phyloP scores from a whole-genome alignment of 2,329 filamentous ascomycete genomes.

The Fusarium humuli region DNA sequence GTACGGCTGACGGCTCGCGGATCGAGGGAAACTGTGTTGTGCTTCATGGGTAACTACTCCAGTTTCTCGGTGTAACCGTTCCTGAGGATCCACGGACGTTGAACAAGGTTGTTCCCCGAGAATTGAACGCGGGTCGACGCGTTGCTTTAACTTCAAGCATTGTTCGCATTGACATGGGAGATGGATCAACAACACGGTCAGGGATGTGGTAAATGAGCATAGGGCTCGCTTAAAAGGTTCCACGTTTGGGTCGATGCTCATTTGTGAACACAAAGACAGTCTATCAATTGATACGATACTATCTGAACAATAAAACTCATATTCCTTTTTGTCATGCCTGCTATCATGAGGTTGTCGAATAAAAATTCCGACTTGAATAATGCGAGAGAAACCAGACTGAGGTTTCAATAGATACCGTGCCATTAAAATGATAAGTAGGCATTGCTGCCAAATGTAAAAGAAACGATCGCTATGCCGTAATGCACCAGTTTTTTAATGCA shows the following conservation, averaged over 20 bases:
- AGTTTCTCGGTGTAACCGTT: neutral
- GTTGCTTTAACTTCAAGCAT: neutral
- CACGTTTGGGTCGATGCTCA: neutral
- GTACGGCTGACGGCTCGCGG: neutral
- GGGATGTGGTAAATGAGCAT: neutral
- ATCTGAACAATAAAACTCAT: conserved; percentile 14
- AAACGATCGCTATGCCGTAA: conserved; percentile 33
- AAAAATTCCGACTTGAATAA: conserved; percentile 4
- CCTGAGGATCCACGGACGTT: neutral
- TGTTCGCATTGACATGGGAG: neutral
- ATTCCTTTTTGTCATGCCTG: conserved; percentile 18
- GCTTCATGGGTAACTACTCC: neutral
- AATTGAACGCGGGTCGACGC: neutral
- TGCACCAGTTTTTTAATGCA: conserved; percentile 38
- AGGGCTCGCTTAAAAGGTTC: neutral
- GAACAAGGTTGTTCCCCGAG: neutral
- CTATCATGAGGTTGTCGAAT: conserved; percentile 20
- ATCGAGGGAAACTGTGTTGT: neutral
- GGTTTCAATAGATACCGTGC: neutral
- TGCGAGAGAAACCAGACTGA: conserved; percentile 7
- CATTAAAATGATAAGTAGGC: conserved; percentile 17
- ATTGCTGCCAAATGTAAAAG: conserved; percentile 23
- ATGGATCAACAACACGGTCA: conserved; percentile 5
- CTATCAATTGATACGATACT: conserved; percentile 29
- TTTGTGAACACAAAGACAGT: conserved; percentile 9